Percentiles rank a stretch among this genome's conserved stretches.
phyloP scores from a whole-genome alignment of 2,329 filamentous ascomycete species.

The Exophiala lecanii-corni region DNA sequence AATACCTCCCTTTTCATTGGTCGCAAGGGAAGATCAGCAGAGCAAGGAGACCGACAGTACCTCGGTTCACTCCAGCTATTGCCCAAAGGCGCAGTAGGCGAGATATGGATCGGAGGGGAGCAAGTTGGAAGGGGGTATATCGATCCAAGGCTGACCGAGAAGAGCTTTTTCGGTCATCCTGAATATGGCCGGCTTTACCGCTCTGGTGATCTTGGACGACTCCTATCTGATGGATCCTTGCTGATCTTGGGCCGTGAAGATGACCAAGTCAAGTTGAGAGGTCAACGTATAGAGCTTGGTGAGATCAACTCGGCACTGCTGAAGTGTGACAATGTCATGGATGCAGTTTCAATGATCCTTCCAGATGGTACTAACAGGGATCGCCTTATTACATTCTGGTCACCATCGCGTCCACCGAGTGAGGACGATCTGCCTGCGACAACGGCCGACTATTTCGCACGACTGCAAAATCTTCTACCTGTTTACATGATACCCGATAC shows the following conservation, averaged over 20 bases:
- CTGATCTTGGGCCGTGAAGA: conserved; percentile 69
- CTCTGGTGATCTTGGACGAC: conserved; percentile 74
- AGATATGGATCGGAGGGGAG: conserved; percentile 80
- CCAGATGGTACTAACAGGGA: conserved; percentile 37
- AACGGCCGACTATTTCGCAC: conserved; percentile 47
- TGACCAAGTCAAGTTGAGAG: conserved; percentile 76
- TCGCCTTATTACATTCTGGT: conserved; percentile 66
- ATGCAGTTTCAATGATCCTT: conserved; percentile 62
- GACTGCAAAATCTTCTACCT: conserved; percentile 56
- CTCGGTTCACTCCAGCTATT: conserved; percentile 45
- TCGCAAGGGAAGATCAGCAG: conserved; percentile 5
- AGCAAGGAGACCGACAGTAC: neutral
- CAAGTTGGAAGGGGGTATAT: conserved; percentile 75
- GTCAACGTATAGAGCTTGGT: conserved; percentile 71
- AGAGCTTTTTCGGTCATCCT: conserved; percentile 66
- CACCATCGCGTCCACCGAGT: conserved; percentile 29
- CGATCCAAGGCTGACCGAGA: conserved; percentile 55
- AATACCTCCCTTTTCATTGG: conserved; percentile 72
- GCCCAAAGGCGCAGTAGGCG: conserved; percentile 69
- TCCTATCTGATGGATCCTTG: conserved; percentile 72
- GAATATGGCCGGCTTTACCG: conserved; percentile 70
- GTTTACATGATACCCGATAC: conserved; percentile 75
- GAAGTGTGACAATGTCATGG: conserved; percentile 47
- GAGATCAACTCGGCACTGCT: conserved; percentile 67
- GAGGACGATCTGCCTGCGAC: conserved; percentile 1